Percentiles rank a stretch among this genome's conserved stretches.
phyloP scores from a whole-genome alignment of 2,329 filamentous ascomycete species.

The Lecanicillium sp. region DNA sequence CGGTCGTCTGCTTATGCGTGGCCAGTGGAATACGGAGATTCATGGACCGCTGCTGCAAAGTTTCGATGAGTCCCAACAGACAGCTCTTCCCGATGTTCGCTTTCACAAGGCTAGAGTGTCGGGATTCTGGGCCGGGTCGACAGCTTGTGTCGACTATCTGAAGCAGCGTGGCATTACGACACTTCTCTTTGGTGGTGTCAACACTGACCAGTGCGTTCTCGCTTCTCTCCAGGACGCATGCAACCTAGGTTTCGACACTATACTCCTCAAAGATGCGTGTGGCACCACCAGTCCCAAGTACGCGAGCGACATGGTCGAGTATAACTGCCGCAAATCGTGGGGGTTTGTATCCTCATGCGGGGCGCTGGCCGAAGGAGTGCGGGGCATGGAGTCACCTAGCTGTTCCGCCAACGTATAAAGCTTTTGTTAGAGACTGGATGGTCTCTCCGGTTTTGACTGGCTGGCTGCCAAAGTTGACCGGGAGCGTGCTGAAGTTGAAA shows the following conservation, averaged over 20 bases:
- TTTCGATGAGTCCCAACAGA: constrained; percentile 24
- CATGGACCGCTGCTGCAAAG: constrained; percentile 33
- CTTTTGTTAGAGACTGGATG: too few relatives aligned
- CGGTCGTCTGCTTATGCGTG: constrained; percentile 40
- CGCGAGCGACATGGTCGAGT: background rate
- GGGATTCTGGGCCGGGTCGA: constrained; percentile 47
- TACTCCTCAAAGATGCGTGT: constrained; percentile 47
- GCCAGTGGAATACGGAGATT: constrained; percentile 49
- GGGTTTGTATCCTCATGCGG: constrained; percentile 8
- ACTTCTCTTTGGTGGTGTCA: constrained; percentile 50
- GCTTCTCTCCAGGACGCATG: constrained; percentile 49
- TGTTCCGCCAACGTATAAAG: too few relatives aligned
- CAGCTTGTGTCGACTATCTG: constrained; percentile 28
- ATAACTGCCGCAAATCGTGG: background rate
- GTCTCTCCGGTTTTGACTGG: too few relatives aligned
- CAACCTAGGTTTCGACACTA: constrained; percentile 46
- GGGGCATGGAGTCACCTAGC: too few relatives aligned
- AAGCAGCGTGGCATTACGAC: constrained; percentile 31
- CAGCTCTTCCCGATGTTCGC: constrained; percentile 31
- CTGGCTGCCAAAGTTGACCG: too few relatives aligned
- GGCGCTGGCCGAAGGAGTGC: background rate
- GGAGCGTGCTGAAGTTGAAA: too few relatives aligned
- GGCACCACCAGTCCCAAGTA: constrained; percentile 34
- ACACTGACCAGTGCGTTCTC: constrained; percentile 54
- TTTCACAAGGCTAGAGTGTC: constrained; percentile 52